Conservation (phyloP, 352 stramenopile genomes). For the Phytopythium aichiense region DNA sequence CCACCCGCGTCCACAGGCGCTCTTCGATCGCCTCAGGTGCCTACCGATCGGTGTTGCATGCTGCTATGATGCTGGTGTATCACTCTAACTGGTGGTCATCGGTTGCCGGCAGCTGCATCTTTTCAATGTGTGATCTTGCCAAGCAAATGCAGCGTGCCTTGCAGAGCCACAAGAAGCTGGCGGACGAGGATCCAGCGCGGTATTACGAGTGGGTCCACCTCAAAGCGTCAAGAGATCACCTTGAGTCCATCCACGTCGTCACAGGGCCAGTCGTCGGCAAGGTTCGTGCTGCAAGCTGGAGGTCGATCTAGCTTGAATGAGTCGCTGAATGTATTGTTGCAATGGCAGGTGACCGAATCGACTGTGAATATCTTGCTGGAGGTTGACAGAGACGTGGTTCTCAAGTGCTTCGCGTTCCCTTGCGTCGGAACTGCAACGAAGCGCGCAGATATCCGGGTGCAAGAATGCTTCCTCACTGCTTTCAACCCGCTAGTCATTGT, state of each 20-base stretch:
- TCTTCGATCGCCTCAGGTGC: conserved; percentile 56
- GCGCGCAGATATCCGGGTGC: not conserved
- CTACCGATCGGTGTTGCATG: not conserved
- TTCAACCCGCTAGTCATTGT: conserved; percentile 18
- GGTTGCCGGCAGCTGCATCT: conserved; percentile 28
- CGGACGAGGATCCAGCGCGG: conserved; percentile 14
- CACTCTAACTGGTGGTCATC: not conserved
- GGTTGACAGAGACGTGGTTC: conserved; percentile 16
- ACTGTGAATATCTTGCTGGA: conserved; percentile 35
- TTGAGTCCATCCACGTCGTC: conserved; percentile 24
- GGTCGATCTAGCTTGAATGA: not conserved
- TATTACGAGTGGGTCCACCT: conserved; percentile 36
- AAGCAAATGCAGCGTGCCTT: conserved; percentile 28
- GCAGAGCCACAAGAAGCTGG: conserved; percentile 9
- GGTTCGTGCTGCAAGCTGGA: not conserved
- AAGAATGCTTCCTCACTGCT: conserved; percentile 8
- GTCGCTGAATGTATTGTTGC: not conserved
- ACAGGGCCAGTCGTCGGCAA: conserved; percentile 21
- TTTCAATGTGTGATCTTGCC: conserved; percentile 33
- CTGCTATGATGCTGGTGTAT: not conserved
- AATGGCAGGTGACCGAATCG: conserved; percentile 14
- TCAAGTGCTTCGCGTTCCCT: conserved; percentile 37
- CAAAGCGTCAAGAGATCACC: conserved; percentile 5
- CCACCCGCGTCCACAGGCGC: conserved; percentile 44
- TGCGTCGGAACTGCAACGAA: not conserved